phyloP scores from a whole-genome alignment of 2,329 filamentous ascomycete species.

The Aspergillus sp. region DNA sequence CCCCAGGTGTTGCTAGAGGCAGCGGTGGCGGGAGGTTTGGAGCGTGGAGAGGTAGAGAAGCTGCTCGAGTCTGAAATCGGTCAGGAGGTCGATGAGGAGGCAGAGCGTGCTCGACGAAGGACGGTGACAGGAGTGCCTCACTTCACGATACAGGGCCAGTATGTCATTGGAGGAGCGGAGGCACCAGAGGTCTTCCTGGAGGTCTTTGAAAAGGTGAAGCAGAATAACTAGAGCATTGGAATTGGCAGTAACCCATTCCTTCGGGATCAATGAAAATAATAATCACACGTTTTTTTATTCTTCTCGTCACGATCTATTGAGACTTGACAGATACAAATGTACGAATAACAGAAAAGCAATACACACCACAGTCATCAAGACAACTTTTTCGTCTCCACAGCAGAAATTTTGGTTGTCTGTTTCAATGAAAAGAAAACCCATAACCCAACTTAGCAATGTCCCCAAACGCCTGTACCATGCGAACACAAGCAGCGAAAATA shows the following conservation, averaged over 20 bases:
- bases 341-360: too few species aligned
- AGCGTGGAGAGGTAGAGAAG: constrained; percentile 46
- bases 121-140: constrained; percentile 67
- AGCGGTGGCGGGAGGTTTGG: constrained; percentile 52
- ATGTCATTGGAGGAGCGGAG: constrained; percentile 67
- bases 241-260: not conserved
- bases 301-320: too few species aligned
- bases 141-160: constrained; percentile 66
- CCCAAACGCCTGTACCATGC: constrained; percentile 12
- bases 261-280: not conserved
- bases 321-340: too few species aligned
- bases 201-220: constrained; percentile 59
- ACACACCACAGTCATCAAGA: too few species aligned
- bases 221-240: constrained; percentile 13
- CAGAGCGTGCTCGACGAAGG: constrained; percentile 47
- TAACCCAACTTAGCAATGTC: not conserved
- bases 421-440: not conserved
- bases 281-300: not conserved
- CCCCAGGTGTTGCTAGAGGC: constrained; percentile 49
- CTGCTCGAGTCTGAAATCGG: constrained; percentile 55
- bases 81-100: constrained; percentile 54
- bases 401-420: not conserved
- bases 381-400: too few species aligned
- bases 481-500: constrained; percentile 8
- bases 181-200: constrained; percentile 63